Conservation (phyloP, 2,329 filamentous ascomycete genomes). For the Colletotrichum orbiculare region DNA sequence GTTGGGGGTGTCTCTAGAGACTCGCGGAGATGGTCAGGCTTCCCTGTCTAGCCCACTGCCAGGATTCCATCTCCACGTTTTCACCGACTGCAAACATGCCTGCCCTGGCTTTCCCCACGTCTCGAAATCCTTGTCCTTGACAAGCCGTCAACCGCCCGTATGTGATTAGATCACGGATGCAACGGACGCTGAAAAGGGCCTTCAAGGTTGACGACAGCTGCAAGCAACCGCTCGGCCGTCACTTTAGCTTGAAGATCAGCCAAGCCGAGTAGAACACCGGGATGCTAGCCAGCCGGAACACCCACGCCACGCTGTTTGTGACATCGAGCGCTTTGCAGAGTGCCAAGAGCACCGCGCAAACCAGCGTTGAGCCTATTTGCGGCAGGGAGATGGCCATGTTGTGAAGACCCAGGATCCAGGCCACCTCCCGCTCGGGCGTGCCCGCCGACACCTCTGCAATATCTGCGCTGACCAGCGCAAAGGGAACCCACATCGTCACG, state of each 20-base stretch:
- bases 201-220: too few relatives aligned
- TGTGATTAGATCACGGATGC: too few relatives aligned
- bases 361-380: not conserved
- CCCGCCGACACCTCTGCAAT: not conserved
- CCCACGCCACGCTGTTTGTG: not conserved
- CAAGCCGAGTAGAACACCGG: not conserved
- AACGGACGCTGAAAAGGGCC: too few relatives aligned
- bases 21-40: too few relatives aligned
- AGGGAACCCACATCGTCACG: slow-evolving; percentile 7
- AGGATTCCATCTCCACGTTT: too few relatives aligned
- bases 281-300: not conserved
- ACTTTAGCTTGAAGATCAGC: not conserved
- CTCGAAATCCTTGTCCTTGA: too few relatives aligned
- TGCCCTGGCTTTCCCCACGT: too few relatives aligned
- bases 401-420: slow-evolving; percentile 2
- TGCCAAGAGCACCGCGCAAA: not conserved
- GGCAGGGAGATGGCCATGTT: slow-evolving; percentile 5
- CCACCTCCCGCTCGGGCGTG: not conserved
- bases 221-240: too few relatives aligned
- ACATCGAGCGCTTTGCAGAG: not conserved
- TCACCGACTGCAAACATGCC: too few relatives aligned
- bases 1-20: too few relatives aligned
- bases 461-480: not conserved
- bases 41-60: too few relatives aligned
- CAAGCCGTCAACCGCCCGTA: too few relatives aligned